Percentiles rank a stretch among this genome's conserved stretches.
Evolutionary conservation across 2,329 filamentous ascomycete species (phyloP).

Genomic region (Dothistroma pini): DNA sequence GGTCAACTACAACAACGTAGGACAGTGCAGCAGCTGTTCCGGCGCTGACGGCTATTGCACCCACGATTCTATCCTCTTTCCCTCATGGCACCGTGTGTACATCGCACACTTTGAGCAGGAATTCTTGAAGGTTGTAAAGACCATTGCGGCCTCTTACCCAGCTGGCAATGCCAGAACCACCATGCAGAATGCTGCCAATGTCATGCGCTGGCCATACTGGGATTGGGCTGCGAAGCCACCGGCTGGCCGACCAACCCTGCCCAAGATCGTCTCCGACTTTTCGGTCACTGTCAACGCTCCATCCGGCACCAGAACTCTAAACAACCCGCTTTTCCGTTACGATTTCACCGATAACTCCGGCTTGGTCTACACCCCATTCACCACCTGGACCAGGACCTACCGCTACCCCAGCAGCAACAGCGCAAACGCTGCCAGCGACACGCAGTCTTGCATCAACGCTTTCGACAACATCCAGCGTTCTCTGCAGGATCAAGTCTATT

Average conservation of each 20-base stretch:
- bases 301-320: conserved; percentile 18
- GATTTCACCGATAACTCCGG: conserved; percentile 20
- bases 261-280: conserved; percentile 22
- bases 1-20: conserved; percentile 23
- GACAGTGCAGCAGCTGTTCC: conserved; percentile 19
- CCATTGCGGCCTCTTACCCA: conserved; percentile 21
- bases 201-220: conserved; percentile 30
- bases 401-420: conserved; percentile 27
- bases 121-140: conserved; percentile 21
- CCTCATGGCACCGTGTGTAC: conserved; percentile 29
- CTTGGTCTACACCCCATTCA: conserved; percentile 24
- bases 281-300: conserved; percentile 25
- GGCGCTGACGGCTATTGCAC: conserved; percentile 27
- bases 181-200: conserved; percentile 22
- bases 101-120: conserved; percentile 30
- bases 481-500: conserved; percentile 27
- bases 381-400: conserved; percentile 22
- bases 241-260: conserved; percentile 13
- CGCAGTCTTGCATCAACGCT: conserved; percentile 13
- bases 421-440: conserved; percentile 18
- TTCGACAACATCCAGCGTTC: conserved; percentile 20
- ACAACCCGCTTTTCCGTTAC: conserved; percentile 31
- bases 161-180: conserved; percentile 3
- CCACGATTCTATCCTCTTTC: conserved; percentile 29
- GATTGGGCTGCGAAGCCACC: conserved; percentile 27